Percentiles rank a stretch among this genome's conserved stretches.
Conservation (phyloP, 345 rosid species). For the Erysimum cheiranthoides region DNA sequence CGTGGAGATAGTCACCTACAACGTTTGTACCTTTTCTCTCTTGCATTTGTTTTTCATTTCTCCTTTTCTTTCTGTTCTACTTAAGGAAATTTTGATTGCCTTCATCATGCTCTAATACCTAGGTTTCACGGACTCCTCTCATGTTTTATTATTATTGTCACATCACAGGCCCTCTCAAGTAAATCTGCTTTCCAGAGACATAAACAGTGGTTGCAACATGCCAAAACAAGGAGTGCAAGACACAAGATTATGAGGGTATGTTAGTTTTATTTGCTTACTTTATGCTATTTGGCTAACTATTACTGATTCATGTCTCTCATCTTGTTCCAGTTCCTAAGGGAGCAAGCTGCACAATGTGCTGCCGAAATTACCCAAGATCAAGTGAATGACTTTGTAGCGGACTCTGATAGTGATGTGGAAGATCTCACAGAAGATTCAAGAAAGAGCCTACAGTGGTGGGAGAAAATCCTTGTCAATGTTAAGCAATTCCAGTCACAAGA, state of each 20-base stretch:
- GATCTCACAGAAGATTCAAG: slow-evolving; percentile 55
- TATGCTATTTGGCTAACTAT: slow-evolving; percentile 13
- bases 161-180: slow-evolving; percentile 83
- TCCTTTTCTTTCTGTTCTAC: slow-evolving; percentile 22
- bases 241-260: slow-evolving; percentile 92
- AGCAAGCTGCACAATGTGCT: slow-evolving; percentile 89
- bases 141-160: slow-evolving; percentile 15
- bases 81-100: background rate
- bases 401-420: slow-evolving; percentile 75
- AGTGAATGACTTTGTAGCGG: slow-evolving; percentile 72
- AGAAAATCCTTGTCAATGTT: slow-evolving; percentile 64
- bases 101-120: slow-evolving; percentile 21
- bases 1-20: slow-evolving; percentile 92
- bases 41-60: slow-evolving; percentile 25
- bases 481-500: slow-evolving; percentile 54
- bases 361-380: slow-evolving; percentile 78
- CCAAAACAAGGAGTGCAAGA: slow-evolving; percentile 94
- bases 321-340: slow-evolving; percentile 76
- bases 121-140: slow-evolving; percentile 17
- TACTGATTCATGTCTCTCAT: slow-evolving; percentile 33
- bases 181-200: slow-evolving; percentile 91
- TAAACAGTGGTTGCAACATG: slow-evolving; percentile 89
- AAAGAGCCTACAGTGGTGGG: slow-evolving; percentile 64
- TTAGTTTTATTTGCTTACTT: background rate
- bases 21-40: slow-evolving; percentile 59